Conservation (phyloP, 441 rosid species). For the Francoa sonchifolia region DNA sequence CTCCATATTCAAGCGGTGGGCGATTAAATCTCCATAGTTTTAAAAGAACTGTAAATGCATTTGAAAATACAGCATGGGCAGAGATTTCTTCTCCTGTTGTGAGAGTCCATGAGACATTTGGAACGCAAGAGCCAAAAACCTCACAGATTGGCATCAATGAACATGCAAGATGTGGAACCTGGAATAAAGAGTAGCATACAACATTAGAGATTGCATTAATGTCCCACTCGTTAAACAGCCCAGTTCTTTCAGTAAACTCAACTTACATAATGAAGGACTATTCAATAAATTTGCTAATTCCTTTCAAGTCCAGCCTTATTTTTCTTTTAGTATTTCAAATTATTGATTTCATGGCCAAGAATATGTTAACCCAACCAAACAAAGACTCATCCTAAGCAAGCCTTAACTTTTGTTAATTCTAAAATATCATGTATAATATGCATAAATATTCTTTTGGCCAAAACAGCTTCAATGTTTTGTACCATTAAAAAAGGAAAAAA, state of each 20-base stretch:
- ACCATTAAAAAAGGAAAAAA: no score
- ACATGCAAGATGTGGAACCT: slow-evolving; percentile 78
- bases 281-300: no score
- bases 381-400: no score
- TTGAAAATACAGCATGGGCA: slow-evolving; percentile 60
- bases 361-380: no score
- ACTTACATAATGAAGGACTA: neutral
- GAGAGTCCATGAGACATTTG: slow-evolving; percentile 53
- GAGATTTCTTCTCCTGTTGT: slow-evolving; percentile 48
- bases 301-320: no score
- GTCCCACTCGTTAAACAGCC: no score
- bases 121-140: slow-evolving; percentile 63
- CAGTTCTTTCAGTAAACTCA: neutral
- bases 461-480: no score
- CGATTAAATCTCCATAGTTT: slow-evolving; percentile 78
- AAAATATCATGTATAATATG: no score
- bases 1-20: slow-evolving; percentile 68
- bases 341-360: no score
- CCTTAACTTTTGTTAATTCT: no score
- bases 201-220: slow-evolving; percentile 5
- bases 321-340: no score
- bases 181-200: slow-evolving; percentile 7
- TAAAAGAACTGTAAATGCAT: slow-evolving; percentile 67
- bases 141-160: slow-evolving; percentile 71
- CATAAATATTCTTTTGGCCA: no score